Base-by-base conservation (phyloP, 2,329 filamentous ascomycete species). In the Ceratocystis cacaofunesta region DNA sequence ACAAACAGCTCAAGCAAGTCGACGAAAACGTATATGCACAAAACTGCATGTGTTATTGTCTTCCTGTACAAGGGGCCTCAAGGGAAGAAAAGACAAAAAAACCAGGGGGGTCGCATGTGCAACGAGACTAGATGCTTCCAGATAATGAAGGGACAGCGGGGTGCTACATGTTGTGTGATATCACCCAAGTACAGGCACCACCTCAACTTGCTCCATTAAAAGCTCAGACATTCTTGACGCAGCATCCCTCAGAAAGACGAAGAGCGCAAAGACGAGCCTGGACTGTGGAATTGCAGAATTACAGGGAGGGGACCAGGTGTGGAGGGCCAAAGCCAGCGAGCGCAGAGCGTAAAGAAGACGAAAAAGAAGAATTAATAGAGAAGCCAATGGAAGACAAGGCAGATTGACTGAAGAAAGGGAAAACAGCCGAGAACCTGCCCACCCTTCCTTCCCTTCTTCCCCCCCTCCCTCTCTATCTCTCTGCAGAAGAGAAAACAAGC, bases 201-300 rank as follows among this genome's bases (percentile, higher is more conserved):
- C 17, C 43, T 41, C 32, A 43, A 61, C 32, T 43, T 12, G 58
- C n/a, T n/a, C 28, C 43, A 22, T 61, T 43, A 61, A 32, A 36
- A 32, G 58, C 58, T 36, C n/a, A 61, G 30, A 61, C 32, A 25
- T 43, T 36, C 36, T 44, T 25, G 32, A 36, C 17, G 30, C 48
- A 30, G 46, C 46, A 50, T 64, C 58, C 43, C 58, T 36, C 12
- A n/a, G 44, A n/a, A 10, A 66, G 66, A 67, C 36, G 61, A 64
- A 66, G 50, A 41, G 12, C 12, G 36, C 10, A 41, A 41, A 41
- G 36, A 41, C 36, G 36, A 41, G 36, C 10, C 36, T 41, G 10
- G 36, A 41, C 12, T 41, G 36, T 41, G 12, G 36, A 41, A 4
- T 41, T 41, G 36, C 12, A 41, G 36, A 41, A 4, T 41, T 12